These are phyloP conservation scores for Beauveria medogensis DNA, from an alignment of 2,329 filamentous ascomycete species.

Conservation along the genomic window DNA sequence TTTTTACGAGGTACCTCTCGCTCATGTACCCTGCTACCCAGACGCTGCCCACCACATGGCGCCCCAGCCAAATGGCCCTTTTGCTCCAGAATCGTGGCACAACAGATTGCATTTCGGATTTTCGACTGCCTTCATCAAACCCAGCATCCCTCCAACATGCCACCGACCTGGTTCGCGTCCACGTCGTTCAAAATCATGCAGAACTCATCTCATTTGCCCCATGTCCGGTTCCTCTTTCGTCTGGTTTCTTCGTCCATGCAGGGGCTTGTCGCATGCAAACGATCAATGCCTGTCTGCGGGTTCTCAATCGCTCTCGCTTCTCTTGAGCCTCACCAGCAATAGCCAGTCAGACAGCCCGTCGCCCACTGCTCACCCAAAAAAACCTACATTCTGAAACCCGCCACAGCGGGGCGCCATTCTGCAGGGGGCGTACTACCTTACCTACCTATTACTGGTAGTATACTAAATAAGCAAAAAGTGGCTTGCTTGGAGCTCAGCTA, in stretches of 20 bases:
- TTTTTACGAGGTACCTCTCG: neutral
- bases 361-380: neutral
- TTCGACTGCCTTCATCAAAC: neutral
- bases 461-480: neutral
- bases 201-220: neutral
- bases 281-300: neutral
- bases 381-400: conserved; percentile 6
- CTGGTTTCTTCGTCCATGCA: neutral
- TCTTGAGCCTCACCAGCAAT: neutral
- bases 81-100: neutral
- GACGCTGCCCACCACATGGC: neutral
- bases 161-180: neutral
- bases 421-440: neutral
- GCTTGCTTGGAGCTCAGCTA: neutral
- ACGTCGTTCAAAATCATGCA: neutral
- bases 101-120: neutral
- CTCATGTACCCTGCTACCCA: neutral
- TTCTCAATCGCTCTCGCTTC: neutral
- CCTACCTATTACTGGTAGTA: too few species aligned
- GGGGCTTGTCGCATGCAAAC: conserved; percentile 2
- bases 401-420: conserved; percentile 7
- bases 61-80: neutral
- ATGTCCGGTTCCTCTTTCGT: neutral
- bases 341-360: neutral
- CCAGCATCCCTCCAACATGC: neutral